Base-by-base conservation (phyloP, 345 rosid genomes). In the Eucalyptus decipiens region DNA sequence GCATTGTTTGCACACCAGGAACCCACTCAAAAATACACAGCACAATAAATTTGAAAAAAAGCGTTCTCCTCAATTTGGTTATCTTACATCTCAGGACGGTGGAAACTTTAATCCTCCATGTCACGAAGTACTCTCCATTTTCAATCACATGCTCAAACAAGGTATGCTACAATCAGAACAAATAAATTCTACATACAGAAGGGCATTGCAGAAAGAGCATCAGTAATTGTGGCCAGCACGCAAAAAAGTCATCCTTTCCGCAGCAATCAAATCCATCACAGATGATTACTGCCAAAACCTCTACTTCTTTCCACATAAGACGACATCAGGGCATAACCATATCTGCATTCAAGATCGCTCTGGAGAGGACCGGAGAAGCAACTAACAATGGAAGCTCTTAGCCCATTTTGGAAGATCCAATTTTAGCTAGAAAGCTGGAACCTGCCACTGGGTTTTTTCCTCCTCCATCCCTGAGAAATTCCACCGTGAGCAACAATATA, bases 391-490 rank as follows among this genome's bases (percentile, higher is more conserved):
- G 88, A 81, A 42, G 80, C 83, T 89, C 45, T 18, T 18, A 89
- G 52, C 90, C 88, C 45, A 26, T 90, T 86, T 23, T 47, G 88
- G 8, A 89, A 89, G 65, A 90, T n/a, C 28, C 72, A 47, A 81
- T 90, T 89, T 94, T 89, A 96, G 30, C 94, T 89, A 54, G 98
- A 97, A 83, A 96, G 95, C 92, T 97, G 97, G 94, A 97, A 97
- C 91, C 92, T 93, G 89, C 98, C 97, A 13, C 94, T 96, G 3
- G 91, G 95, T 86, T 95, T 97, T 94, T 90, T 95, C 91, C 98
- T 95, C 92, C 95, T 97, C 99, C 99, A 97, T 89, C 99, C 99
- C 99, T 97, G 90, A 81, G 52, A 89, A 89, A 86, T 89, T 56
- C 76, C 83, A 40, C 85, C 17, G 16, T 76, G 85, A 76, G 85